Evolutionary conservation across 164 flowering plant genomes (phyloP), one percentile per base, ranked within the genome.

Genomic region (Brasenia schreberi): DNA sequence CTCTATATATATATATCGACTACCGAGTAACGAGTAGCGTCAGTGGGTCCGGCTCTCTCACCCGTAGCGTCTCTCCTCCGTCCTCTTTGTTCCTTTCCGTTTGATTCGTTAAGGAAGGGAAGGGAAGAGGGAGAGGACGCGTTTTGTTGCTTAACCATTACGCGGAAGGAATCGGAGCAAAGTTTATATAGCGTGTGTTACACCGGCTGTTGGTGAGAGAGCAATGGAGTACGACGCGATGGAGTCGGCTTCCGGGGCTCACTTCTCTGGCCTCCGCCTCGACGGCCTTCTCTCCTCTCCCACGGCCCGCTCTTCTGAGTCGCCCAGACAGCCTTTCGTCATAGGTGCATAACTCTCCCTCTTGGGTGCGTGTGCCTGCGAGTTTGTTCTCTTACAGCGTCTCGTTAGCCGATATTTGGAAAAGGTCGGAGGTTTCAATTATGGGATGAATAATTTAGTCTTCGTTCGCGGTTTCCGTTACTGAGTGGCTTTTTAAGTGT

Each of bases 231-330:
- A 45, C 53, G 53, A 85, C 78, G 90, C 72, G 49, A 92, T 90
- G 90, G 95, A 92, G 79, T 82, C 84, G 59, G 89, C 96, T 0
- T 86, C 96, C 0, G 88, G 92, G 3, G 86, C 97, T 0, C 97
- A 91, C 71, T 91, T 94, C 80, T 89, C 97, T 68, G 97, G 98
- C 49, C 86, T 93, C 61, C 97, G 89, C 12, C 76, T 89, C 66
- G 96, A 84, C 70, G 80, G 80, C 42, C 81, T 75, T 19, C 78
- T 67, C 52, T 69, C 81, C 5, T 76, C 87, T 23, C 65, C 86
- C 1, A 45, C 53, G 11, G 53, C 5, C 14, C 2, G 42, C 85
- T 18, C 64, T 65, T 5, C 77, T 64, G 62, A 69, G 43, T 52
- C 78, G 65, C 73, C 70, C 73, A 84, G 75, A 33, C 88, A 90